Conservation (phyloP, 192 early-diverging fungal genomes). For the Coemansia pectinata region DNA sequence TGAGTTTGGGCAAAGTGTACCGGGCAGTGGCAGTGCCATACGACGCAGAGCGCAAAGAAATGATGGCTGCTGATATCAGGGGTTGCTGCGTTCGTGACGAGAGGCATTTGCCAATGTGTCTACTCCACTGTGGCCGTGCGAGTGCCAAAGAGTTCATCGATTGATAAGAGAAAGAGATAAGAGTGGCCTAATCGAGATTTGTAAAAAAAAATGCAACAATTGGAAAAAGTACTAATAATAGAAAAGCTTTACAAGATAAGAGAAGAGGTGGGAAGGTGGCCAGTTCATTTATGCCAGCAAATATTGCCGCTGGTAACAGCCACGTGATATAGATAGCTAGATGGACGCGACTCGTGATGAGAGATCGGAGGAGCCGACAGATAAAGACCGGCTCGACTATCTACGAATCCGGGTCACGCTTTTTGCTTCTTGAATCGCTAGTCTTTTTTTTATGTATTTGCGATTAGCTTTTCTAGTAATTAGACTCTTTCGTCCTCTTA, state of each 20-base stretch:
- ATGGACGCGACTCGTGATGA: neutral
- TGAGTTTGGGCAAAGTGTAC: slow-evolving; percentile 42
- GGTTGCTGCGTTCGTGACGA: neutral
- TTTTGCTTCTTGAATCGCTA: neutral
- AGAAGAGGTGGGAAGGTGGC: neutral
- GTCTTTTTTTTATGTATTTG: neutral
- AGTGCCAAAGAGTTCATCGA: slow-evolving; percentile 1
- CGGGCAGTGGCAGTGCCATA: slow-evolving; percentile 5
- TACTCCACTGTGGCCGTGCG: slow-evolving; percentile 5
- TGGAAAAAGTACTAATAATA: neutral
- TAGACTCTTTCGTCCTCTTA: neutral
- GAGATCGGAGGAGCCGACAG: neutral
- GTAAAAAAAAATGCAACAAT: slow-evolving; percentile 1
- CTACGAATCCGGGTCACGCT: neutral
- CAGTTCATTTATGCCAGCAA: neutral
- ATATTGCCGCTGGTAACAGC: neutral
- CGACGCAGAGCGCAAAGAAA: neutral
- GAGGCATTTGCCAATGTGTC: neutral
- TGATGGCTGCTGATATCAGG: neutral
- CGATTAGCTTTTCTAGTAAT: neutral
- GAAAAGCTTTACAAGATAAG: neutral
- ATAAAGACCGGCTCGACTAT: neutral
- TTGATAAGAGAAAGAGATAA: neutral
- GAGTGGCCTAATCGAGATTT: neutral
- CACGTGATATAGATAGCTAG: neutral